phyloP scores from a whole-genome alignment of 352 stramenopile species.

The Phytophthora parvispora region DNA sequence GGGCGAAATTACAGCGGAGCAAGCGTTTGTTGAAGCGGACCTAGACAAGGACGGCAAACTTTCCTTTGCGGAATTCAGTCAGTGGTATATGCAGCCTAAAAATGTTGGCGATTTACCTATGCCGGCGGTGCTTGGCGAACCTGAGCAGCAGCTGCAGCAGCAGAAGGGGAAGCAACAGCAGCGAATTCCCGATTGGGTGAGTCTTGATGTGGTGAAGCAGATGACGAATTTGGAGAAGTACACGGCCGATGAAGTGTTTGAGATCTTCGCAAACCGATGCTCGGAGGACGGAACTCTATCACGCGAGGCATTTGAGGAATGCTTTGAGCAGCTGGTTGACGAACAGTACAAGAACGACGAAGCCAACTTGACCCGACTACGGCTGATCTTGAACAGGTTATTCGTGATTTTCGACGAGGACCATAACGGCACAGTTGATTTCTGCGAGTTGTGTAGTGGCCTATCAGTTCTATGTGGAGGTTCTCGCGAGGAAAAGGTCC shows the following conservation, averaged over 20 bases:
- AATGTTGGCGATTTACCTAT: slow-evolving; percentile 24
- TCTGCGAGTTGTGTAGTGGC: slow-evolving; percentile 86
- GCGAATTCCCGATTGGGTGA: slow-evolving; percentile 61
- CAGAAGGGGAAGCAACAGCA: slow-evolving; percentile 39
- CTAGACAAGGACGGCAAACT: slow-evolving; percentile 80
- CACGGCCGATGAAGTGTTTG: slow-evolving; percentile 86
- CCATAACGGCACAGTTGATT: slow-evolving; percentile 83
- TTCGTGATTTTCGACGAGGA: slow-evolving; percentile 89
- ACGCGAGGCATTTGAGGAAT: slow-evolving; percentile 85
- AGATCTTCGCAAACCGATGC: slow-evolving; percentile 88
- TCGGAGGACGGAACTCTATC: slow-evolving; percentile 83
- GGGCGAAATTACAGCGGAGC: slow-evolving; percentile 77
- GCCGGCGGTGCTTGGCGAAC: slow-evolving; percentile 25
- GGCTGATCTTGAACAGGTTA: slow-evolving; percentile 78
- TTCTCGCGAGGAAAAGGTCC: slow-evolving; percentile 85
- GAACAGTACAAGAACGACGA: slow-evolving; percentile 83
- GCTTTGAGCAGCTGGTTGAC: slow-evolving; percentile 88
- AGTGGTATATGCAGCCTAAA: slow-evolving; percentile 79
- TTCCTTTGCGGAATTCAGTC: slow-evolving; percentile 87
- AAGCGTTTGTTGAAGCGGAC: slow-evolving; percentile 87
- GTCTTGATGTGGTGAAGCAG: slow-evolving; percentile 81
- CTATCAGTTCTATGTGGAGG: slow-evolving; percentile 88
- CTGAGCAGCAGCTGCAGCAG: slow-evolving; percentile 22
- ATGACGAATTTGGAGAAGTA: slow-evolving; percentile 90
- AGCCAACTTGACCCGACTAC: slow-evolving; percentile 65